Conservation (phyloP, 1,284 basidiomycete species). For the Porodaedalea pini region DNA sequence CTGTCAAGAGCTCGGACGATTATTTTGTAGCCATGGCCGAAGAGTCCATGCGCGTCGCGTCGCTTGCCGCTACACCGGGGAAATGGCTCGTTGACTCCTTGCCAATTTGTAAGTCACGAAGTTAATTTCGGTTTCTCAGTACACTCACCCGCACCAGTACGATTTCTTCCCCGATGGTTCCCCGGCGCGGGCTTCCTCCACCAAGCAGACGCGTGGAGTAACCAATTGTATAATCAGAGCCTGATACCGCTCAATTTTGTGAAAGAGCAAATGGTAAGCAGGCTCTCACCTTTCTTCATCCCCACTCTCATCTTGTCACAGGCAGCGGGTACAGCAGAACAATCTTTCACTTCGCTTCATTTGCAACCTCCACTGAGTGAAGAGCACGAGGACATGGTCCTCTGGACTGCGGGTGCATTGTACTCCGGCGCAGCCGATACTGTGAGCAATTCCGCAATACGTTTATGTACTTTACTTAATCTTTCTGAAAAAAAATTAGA, state of each 20-base stretch:
- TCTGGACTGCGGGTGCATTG: slow-evolving; percentile 42
- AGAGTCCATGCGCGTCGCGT: slow-evolving; percentile 39
- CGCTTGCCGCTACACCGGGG: slow-evolving; percentile 38
- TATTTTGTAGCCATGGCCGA: slow-evolving; percentile 40
- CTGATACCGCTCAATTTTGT: slow-evolving; percentile 31
- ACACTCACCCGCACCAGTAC: slow-evolving; percentile 1
- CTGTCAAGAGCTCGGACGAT: slow-evolving; percentile 37
- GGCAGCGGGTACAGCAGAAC: slow-evolving; percentile 22
- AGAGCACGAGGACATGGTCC: slow-evolving; percentile 37
- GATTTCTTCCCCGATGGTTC: slow-evolving; percentile 15
- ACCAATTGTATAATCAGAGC: slow-evolving; percentile 34
- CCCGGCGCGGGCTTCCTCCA: slow-evolving; percentile 15
- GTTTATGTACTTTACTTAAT: background rate
- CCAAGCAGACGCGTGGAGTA: slow-evolving; percentile 29
- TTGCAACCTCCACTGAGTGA: background rate
- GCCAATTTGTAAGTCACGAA: slow-evolving; percentile 34
- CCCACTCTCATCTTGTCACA: slow-evolving; percentile 22
- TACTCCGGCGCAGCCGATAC: slow-evolving; percentile 45
- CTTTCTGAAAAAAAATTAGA: no score
- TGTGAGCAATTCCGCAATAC: slow-evolving; percentile 26
- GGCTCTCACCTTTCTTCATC: background rate
- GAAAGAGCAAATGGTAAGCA: slow-evolving; percentile 40
- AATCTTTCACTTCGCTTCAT: slow-evolving; percentile 13
- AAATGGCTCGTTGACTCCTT: slow-evolving; percentile 44
- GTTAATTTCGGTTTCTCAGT: background rate